Percentiles rank a stretch among this genome's conserved stretches.
Conservation (phyloP, 2,329 filamentous ascomycete species). For the Trichothecium sympodiale region DNA sequence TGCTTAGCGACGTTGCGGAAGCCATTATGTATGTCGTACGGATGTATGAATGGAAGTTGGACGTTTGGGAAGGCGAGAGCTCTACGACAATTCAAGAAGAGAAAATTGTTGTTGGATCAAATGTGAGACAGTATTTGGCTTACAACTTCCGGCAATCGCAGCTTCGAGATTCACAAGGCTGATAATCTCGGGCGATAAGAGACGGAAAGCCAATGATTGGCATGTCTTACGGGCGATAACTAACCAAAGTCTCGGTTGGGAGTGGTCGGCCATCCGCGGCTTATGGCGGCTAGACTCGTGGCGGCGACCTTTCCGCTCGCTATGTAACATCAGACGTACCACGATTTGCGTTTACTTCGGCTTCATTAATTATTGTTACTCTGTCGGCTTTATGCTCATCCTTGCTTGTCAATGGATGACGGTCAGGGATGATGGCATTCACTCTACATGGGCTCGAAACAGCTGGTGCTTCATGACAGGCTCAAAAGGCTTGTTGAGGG, state of each 20-base stretch:
- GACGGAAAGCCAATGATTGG: neutral
- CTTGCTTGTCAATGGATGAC: neutral
- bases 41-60: neutral
- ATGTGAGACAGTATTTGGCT: too few relatives aligned
- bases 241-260: slow-evolving; percentile 1
- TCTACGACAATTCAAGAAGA: too few relatives aligned
- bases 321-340: slow-evolving; percentile 1
- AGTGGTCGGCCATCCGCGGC: slow-evolving; percentile 26
- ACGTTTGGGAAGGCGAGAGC: too few relatives aligned
- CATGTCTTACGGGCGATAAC: neutral
- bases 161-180: neutral
- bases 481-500: too few relatives aligned
- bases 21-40: too few relatives aligned
- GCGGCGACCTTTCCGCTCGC: slow-evolving; percentile 17
- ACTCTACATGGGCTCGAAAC: too few relatives aligned
- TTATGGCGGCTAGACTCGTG: slow-evolving; percentile 25
- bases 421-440: neutral
- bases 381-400: neutral
- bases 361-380: neutral
- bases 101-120: too few relatives aligned
- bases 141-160: neutral
- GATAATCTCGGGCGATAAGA: neutral
- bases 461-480: too few relatives aligned
- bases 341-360: too few relatives aligned
- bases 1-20: slow-evolving; percentile 33